These are phyloP conservation scores for Phytophthora parvispora DNA, from an alignment of 352 stramenopile genomes.

Conservation along the genomic window DNA sequence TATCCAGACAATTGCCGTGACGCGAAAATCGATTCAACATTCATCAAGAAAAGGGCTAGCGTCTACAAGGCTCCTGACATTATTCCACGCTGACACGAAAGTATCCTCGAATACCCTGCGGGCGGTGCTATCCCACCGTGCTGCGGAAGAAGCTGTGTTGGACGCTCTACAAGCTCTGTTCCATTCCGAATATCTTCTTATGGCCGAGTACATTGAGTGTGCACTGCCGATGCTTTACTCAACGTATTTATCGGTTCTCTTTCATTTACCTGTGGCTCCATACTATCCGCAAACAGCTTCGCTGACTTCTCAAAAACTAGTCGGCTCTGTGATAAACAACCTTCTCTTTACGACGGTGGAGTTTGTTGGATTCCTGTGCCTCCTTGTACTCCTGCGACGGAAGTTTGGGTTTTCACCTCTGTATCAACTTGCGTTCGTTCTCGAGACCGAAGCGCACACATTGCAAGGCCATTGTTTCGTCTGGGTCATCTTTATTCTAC, in stretches of 20 bases:
- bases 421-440: constrained; percentile 48
- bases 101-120: background rate
- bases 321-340: background rate
- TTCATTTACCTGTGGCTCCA: constrained; percentile 5
- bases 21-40: background rate
- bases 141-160: background rate
- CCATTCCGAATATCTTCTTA: constrained; percentile 18
- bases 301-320: constrained; percentile 8
- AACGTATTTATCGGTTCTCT: constrained; percentile 5
- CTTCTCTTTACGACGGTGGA: constrained; percentile 20
- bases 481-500: constrained; percentile 35
- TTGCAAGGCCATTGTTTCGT: constrained; percentile 33
- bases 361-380: constrained; percentile 5
- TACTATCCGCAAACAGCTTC: constrained; percentile 26
- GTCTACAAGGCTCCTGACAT: background rate
- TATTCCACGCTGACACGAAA: background rate
- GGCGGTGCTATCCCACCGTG: background rate
- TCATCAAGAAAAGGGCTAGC: background rate
- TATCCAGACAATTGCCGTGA: background rate
- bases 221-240: constrained; percentile 14
- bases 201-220: constrained; percentile 26
- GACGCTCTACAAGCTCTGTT: constrained; percentile 14
- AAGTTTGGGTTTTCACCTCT: constrained; percentile 33
- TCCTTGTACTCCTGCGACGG: constrained; percentile 12
- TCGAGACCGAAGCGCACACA: constrained; percentile 31